Percentiles rank a stretch among this genome's conserved stretches.
phyloP scores from a whole-genome alignment of 139 green algal genomes.

The Auxenochlorella protothecoides region DNA sequence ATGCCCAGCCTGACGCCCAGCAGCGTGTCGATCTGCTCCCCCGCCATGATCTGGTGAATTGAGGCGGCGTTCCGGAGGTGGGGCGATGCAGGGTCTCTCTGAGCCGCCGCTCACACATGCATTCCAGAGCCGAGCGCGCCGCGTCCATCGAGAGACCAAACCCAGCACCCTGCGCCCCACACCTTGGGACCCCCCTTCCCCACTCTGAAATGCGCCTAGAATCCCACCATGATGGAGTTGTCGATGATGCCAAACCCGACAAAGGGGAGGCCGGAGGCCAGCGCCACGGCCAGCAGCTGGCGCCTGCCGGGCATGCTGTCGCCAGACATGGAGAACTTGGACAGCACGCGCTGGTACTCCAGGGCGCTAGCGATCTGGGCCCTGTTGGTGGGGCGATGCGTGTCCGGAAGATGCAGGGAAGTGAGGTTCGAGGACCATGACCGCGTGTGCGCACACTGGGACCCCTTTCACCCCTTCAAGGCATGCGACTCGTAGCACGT shows the following conservation, averaged over 20 bases:
- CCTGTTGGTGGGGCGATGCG: conserved; percentile 7
- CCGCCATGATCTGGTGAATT: conserved; percentile 45
- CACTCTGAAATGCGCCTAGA: too few species aligned
- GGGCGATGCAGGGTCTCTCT: too few species aligned
- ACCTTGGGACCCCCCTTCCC: too few species aligned
- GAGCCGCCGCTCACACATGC: too few species aligned
- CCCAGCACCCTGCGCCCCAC: too few species aligned
- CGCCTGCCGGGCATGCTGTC: conserved; percentile 4
- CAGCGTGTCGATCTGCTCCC: conserved; percentile 53
- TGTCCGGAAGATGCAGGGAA: background rate
- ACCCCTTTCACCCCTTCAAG: too few species aligned
- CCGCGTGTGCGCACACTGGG: too few species aligned
- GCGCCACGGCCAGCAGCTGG: conserved; percentile 20
- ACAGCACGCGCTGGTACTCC: conserved; percentile 12
- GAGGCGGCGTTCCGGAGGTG: too few species aligned
- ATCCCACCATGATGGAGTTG: conserved; percentile 43
- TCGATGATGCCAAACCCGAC: conserved; percentile 47
- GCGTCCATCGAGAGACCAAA: too few species aligned
- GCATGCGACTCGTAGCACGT: too few species aligned
- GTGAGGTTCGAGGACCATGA: too few species aligned
- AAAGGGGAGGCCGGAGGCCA: conserved; percentile 44
- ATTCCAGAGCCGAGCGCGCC: too few species aligned
- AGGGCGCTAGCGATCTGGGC: conserved; percentile 21
- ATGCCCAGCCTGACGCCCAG: conserved; percentile 33
- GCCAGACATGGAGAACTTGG: conserved; percentile 4